Percentiles rank a stretch among this genome's conserved stretches.
Conservation (phyloP, 441 rosid genomes). For the Corymbia calophylla region DNA sequence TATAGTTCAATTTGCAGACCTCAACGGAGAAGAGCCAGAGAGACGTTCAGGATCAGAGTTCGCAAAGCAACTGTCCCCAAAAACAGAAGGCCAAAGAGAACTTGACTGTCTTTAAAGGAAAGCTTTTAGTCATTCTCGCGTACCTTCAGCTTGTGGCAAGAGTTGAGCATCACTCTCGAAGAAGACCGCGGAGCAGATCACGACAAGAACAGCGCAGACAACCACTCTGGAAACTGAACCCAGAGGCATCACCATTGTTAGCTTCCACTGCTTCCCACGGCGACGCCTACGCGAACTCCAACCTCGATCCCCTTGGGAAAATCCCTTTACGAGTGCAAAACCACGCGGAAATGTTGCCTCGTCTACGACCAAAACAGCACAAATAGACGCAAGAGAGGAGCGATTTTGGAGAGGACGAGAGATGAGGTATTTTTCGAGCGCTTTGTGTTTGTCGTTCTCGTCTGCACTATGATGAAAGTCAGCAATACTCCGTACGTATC, state of each 20-base stretch:
- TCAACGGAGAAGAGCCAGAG: too few species aligned
- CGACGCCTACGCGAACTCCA: background rate
- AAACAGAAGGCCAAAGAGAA: too few species aligned
- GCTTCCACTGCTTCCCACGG: background rate
- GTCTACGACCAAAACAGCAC: background rate
- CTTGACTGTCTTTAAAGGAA: too few species aligned
- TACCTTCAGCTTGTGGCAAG: too few species aligned
- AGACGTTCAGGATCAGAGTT: too few species aligned
- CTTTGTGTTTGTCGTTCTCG: too few species aligned
- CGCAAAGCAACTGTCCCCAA: too few species aligned
- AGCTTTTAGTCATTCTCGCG: too few species aligned
- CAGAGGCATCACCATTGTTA: background rate
- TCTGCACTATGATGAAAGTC: background rate
- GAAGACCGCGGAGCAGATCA: background rate
- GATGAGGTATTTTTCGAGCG: background rate
- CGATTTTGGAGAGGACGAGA: background rate
- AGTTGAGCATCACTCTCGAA: too few species aligned
- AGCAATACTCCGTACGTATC: too few species aligned
- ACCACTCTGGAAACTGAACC: background rate
- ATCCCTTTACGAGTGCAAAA: background rate
- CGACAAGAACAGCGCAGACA: background rate
- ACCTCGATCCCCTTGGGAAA: background rate
- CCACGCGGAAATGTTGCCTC: background rate
- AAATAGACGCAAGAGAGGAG: background rate
- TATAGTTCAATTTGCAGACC: too few species aligned